These are phyloP conservation scores for Metarhizium humberi DNA, from an alignment of 2,329 filamentous ascomycete species.

Conservation along the genomic window DNA sequence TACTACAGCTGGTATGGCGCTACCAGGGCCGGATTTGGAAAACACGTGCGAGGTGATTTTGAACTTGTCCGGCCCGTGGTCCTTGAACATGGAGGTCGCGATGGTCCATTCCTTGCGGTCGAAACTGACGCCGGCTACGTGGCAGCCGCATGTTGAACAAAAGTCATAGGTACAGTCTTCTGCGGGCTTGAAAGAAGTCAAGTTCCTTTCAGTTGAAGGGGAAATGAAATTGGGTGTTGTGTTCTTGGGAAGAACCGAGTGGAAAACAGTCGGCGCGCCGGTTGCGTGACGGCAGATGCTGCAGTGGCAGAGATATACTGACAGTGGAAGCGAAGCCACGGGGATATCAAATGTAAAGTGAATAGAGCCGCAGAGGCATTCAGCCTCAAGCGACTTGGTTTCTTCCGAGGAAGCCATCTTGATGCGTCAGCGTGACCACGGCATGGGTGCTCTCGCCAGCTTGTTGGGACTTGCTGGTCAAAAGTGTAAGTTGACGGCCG, in stretches of 20 bases:
- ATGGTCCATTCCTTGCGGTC: slow-evolving; percentile 26
- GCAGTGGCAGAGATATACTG: slow-evolving; percentile 36
- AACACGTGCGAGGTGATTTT: slow-evolving; percentile 26
- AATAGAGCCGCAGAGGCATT: slow-evolving; percentile 34
- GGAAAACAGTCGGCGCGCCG: slow-evolving; percentile 33
- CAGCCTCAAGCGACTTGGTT: slow-evolving; percentile 30
- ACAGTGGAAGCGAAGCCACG: slow-evolving; percentile 27
- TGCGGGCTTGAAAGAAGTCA: slow-evolving; percentile 27
- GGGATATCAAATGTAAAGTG: slow-evolving; percentile 33
- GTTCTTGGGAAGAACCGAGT: slow-evolving; percentile 25
- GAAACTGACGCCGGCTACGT: slow-evolving; percentile 28
- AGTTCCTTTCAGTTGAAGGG: slow-evolving; percentile 25
- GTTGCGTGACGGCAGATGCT: slow-evolving; percentile 33
- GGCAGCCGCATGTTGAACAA: slow-evolving; percentile 36
- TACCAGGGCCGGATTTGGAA: slow-evolving; percentile 25
- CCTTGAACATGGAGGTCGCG: slow-evolving; percentile 29
- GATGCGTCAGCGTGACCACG: background rate
- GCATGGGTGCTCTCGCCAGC: background rate
- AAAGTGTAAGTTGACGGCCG: too few species aligned
- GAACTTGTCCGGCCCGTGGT: slow-evolving; percentile 25
- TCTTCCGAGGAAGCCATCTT: slow-evolving; percentile 9
- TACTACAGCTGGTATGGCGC: slow-evolving; percentile 27
- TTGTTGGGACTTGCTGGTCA: background rate
- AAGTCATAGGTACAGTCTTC: slow-evolving; percentile 28
- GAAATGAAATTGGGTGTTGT: slow-evolving; percentile 28